A percentile compares a stretch with the other conserved stretches of the same genome.
Conservation (phyloP, 208 protist species). For the Leishmania arabica region DNA sequence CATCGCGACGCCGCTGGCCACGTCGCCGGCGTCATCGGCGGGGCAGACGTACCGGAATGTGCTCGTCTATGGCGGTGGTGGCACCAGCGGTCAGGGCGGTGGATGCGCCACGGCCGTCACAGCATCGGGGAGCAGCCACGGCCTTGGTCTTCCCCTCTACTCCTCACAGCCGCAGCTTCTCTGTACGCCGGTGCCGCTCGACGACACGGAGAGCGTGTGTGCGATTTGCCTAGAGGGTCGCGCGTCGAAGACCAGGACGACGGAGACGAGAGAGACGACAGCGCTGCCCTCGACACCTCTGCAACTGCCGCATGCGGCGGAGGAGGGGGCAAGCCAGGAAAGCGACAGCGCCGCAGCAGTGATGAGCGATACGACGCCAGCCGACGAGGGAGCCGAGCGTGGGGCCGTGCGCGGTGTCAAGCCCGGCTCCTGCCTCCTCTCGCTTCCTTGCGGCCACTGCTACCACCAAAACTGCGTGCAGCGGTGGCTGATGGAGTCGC, state of each 20-base stretch:
- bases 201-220: constrained; percentile 34
- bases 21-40: constrained; percentile 2
- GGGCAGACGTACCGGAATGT: neutral
- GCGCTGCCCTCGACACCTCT: neutral
- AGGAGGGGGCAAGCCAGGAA: neutral
- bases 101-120: neutral
- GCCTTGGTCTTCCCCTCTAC: constrained; percentile 5
- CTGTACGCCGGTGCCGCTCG: constrained; percentile 27
- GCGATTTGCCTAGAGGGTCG: constrained; percentile 32
- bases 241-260: neutral
- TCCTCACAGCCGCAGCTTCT: constrained; percentile 20
- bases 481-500: constrained; percentile 62
- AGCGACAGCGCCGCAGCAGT: neutral
- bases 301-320: neutral
- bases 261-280: neutral
- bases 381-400: constrained; percentile 17
- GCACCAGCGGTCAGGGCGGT: neutral
- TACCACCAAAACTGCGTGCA: constrained; percentile 77
- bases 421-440: constrained; percentile 48
- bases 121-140: neutral
- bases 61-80: neutral
- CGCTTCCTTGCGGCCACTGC: constrained; percentile 54
- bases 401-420: constrained; percentile 24
- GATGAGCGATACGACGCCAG: neutral
- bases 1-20: neutral